These are phyloP conservation scores for Populus hybrid DNA, from an alignment of 441 rosid genomes.

Conservation along the genomic window DNA sequence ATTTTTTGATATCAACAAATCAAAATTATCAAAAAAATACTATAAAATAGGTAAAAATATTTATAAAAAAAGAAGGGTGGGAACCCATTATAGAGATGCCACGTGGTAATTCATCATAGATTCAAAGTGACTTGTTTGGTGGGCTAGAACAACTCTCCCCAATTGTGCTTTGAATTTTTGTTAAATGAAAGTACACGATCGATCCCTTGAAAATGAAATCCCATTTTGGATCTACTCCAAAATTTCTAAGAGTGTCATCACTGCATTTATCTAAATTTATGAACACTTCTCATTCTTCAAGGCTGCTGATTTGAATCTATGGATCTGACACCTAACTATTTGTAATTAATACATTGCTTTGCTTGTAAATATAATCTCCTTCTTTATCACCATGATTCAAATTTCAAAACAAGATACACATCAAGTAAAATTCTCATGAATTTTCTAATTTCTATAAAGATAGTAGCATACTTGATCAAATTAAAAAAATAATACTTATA, in stretches of 20 bases:
- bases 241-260: not conserved
- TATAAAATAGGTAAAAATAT: no score
- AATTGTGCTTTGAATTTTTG: not conserved
- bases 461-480: no score
- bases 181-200: not conserved
- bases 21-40: no score
- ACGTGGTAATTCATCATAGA: no score
- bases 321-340: not conserved
- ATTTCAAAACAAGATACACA: not conserved
- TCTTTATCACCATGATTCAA: not conserved
- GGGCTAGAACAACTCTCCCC: not conserved
- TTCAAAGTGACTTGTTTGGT: no score
- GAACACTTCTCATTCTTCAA: not conserved
- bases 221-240: not conserved
- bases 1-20: rapidly evolving
- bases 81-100: no score
- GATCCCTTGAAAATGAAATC: not conserved
- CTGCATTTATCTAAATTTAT: not conserved
- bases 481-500: no score
- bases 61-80: no score
- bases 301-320: not conserved
- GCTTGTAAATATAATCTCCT: not conserved
- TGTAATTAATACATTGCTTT: not conserved
- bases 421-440: not conserved
- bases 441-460: not conserved